phyloP scores from a whole-genome alignment of 2,329 filamentous ascomycete species.

The Ophiostoma australiae region DNA sequence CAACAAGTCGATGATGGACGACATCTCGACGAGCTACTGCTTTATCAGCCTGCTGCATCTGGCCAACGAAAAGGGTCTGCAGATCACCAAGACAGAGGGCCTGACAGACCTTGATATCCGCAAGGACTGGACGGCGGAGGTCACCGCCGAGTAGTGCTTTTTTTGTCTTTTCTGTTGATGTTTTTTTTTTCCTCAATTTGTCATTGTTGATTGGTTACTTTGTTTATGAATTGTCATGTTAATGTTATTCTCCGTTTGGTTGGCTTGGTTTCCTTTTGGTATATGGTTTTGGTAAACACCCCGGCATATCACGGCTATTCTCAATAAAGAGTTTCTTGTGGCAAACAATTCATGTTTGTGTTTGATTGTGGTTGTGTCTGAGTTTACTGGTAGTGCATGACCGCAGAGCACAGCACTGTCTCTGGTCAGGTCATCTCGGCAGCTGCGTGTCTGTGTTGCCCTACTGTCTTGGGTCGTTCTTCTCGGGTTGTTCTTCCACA shows the following conservation, averaged over 20 bases:
- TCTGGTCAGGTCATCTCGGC: background rate
- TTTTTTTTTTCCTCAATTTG: background rate
- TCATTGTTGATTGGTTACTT: background rate
- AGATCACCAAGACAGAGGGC: constrained; percentile 61
- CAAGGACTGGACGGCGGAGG: constrained; percentile 58
- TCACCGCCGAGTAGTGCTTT: constrained; percentile 40
- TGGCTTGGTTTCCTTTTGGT: background rate
- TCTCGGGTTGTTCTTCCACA: too few relatives aligned
- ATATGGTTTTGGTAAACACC: background rate
- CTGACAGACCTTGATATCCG: constrained; percentile 57
- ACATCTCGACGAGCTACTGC: constrained; percentile 89
- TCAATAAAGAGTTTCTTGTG: background rate
- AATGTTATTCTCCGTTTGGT: background rate
- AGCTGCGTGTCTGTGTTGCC: background rate
- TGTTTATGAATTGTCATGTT: background rate
- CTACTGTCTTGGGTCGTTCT: background rate
- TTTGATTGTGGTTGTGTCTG: background rate
- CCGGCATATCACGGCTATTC: background rate
- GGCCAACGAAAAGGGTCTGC: constrained; percentile 86
- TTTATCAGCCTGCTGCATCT: constrained; percentile 91
- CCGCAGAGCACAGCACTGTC: background rate
- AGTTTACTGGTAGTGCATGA: background rate
- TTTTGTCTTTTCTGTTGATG: background rate
- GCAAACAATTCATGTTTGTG: background rate
- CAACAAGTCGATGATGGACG: constrained; percentile 76